Conservation (phyloP, 208 protist species). For the Crithidia brevicula region DNA sequence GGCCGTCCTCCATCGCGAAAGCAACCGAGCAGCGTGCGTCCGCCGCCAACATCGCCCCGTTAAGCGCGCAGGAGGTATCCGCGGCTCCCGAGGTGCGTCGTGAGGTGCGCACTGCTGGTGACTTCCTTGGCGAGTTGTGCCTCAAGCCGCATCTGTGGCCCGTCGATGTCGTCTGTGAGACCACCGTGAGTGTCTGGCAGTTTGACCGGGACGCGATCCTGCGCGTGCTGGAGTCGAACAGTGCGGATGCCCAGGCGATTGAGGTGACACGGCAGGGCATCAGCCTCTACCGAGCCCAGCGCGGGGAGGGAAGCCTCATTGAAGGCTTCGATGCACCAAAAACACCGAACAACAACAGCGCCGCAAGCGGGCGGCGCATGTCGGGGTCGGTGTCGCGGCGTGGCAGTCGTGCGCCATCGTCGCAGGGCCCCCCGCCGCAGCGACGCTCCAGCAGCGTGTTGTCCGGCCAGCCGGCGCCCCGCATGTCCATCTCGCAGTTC, state of each 20-base stretch:
- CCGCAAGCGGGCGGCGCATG: conserved; percentile 1
- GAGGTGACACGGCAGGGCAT: conserved; percentile 85
- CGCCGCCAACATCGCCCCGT: neutral
- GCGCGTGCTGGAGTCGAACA: conserved; percentile 45
- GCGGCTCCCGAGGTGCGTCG: conserved; percentile 24
- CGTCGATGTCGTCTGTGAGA: conserved; percentile 53
- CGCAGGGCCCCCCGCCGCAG: conserved; percentile 7
- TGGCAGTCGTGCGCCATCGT: conserved; percentile 23
- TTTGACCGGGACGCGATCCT: conserved; percentile 52
- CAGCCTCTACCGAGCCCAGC: conserved; percentile 66
- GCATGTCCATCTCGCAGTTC: conserved; percentile 15
- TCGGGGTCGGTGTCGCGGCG: neutral
- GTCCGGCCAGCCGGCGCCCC: neutral
- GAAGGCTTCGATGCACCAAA: conserved; percentile 37
- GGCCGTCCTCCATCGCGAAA: conserved; percentile 2
- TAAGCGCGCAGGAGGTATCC: neutral
- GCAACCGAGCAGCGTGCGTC: neutral
- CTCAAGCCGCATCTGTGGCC: conserved; percentile 79
- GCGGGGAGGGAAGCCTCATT: conserved; percentile 58
- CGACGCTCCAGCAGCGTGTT: conserved; percentile 4
- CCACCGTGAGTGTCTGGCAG: conserved; percentile 80
- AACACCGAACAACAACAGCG: neutral
- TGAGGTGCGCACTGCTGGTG: conserved; percentile 54
- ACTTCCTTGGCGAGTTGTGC: conserved; percentile 83
- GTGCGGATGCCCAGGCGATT: conserved; percentile 64